Percentiles rank a stretch among this genome's conserved stretches.
These are phyloP conservation scores for Scheffersomyces amazonensis DNA, from an alignment of 805 yeast species.

Conservation along the genomic window DNA sequence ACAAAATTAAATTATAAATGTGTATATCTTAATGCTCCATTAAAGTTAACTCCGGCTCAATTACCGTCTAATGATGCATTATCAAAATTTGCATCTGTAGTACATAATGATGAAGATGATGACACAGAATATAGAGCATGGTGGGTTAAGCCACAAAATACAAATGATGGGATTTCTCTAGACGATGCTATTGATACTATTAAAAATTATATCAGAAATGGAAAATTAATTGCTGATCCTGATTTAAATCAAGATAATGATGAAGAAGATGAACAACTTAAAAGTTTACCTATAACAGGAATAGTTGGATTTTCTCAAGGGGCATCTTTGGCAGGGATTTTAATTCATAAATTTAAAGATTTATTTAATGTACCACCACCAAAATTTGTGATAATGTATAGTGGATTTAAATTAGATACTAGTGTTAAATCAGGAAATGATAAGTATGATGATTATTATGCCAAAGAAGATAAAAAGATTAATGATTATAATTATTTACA, in stretches of 20 bases:
- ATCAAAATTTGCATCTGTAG: conserved; percentile 43
- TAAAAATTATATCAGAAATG: conserved; percentile 49
- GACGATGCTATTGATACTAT: conserved; percentile 50
- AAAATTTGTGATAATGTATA: conserved; percentile 72
- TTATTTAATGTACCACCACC: conserved; percentile 46
- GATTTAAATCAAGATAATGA: conserved; percentile 17
- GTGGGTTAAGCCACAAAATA: conserved; percentile 59
- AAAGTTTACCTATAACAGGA: conserved; percentile 69
- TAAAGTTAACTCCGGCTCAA: conserved; percentile 60
- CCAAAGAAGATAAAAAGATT: conserved; percentile 22
- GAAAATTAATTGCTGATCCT: conserved; percentile 44
- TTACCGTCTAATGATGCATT: conserved; percentile 67
- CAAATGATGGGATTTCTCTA: conserved; percentile 44
- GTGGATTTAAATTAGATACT: conserved; percentile 52
- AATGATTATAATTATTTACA: conserved; percentile 48
- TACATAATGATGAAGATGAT: conserved; percentile 30
- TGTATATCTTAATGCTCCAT: conserved; percentile 79
- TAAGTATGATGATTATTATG: conserved; percentile 20
- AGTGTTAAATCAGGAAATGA: conserved; percentile 20
- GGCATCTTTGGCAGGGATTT: conserved; percentile 77
- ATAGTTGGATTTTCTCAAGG: conserved; percentile 93
- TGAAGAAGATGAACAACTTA: conserved; percentile 18
- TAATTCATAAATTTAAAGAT: conserved; percentile 57
- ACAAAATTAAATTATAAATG: conserved; percentile 65
- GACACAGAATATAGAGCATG: conserved; percentile 55